Base-by-base conservation (phyloP, 2,329 filamentous ascomycete genomes). In the Aspergillus ibericus region DNA sequence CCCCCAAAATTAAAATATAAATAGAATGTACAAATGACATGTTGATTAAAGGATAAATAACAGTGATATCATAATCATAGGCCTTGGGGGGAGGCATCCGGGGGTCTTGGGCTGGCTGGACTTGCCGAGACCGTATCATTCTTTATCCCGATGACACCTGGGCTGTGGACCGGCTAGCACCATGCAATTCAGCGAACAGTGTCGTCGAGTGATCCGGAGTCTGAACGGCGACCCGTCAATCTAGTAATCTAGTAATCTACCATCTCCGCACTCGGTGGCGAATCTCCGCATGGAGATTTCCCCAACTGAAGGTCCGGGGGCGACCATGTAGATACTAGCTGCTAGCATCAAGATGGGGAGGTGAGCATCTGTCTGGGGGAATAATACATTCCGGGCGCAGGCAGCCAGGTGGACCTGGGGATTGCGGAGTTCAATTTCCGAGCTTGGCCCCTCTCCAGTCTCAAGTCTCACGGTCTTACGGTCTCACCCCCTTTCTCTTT, bases 391-490 rank as follows among this genome's bases (percentile, higher is more conserved):
- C 50, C 54, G 60, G 53, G 52, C 25, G 50, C 50, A 47, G 51
- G 22, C 36, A 56, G 50, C 25, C 40, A 42, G 40, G 61, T 60
- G 59, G 63, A 62, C 35, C 57, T 56, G 51, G 49, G 44, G 55
- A 60, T 59, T 58, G 64, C 59, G 61, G 64, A 65, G 59, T 56
- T 58, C 58, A 60, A 61, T 63, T 59, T 61, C 64, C 59, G 56
- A 59, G 48, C 22, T 40, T 42, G 22, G 56, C 35, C 51, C 53
- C 51, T 42, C 40, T 35, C 32, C 13, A 27, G 16, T n/a, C 22
- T 48, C 27, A 42, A 20, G 38, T 42, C 48, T 52, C 44, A 53
- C n/a, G 9, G 27, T 29, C 27, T 52, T 18, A 42, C 36, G 16
- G 38, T 42, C 48, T 52, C 44, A 53, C 27, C 20, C 36, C 34